Evolutionary conservation across 371 early-diverging fungal species (phyloP), one percentile per base, ranked within the genome.

Genomic region (Apophysomyces variabilis): DNA sequence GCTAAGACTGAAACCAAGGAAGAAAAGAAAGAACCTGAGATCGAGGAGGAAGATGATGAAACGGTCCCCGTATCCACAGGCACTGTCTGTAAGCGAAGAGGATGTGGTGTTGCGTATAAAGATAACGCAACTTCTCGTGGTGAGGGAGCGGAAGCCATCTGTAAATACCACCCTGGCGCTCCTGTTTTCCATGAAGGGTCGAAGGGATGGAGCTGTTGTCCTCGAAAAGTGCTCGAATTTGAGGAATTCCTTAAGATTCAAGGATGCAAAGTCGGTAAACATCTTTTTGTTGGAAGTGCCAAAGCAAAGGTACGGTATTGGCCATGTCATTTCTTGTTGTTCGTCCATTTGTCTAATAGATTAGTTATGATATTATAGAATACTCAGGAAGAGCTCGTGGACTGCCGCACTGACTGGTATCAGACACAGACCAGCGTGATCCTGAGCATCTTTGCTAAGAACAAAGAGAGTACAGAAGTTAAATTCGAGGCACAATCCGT

Each of bases 181-280:
- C 94, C 96, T 11, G 78, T 96, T 36, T 98, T 96, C 82, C 96
- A 96, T 74, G 96, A 96, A 74, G 95, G 95, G 5, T 91, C 90
- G 61, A 94, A 96, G 78, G 94, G 94, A n/a, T 95, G 92, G 92
- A 86, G 88, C 45, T 95, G 95, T 76, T 95, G 95, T 73, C 78
- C 89, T 58, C 87, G 92, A 39, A 86, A 93, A 67, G 98, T 96
- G 3, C 87, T 97, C 14, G 99, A 97, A 78, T 98, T 97, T 86
- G 99, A 98, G 44, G 97, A 97, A 73, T 97, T 98, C 66, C 78
- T 97, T 67, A 96, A 92, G 73, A 94, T 98, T 74, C 81, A 84
- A 62, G 99, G 99, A 21, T 98, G 99, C 81, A 86, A 75, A 14
- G 92, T 92, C 47, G 88, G 87, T 62, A 82, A 86, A 68, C 99